A percentile compares a stretch with the other conserved stretches of the same genome.
Conservation (phyloP, 768 basidiomycete genomes). For the Multifurca ochricompacta region DNA sequence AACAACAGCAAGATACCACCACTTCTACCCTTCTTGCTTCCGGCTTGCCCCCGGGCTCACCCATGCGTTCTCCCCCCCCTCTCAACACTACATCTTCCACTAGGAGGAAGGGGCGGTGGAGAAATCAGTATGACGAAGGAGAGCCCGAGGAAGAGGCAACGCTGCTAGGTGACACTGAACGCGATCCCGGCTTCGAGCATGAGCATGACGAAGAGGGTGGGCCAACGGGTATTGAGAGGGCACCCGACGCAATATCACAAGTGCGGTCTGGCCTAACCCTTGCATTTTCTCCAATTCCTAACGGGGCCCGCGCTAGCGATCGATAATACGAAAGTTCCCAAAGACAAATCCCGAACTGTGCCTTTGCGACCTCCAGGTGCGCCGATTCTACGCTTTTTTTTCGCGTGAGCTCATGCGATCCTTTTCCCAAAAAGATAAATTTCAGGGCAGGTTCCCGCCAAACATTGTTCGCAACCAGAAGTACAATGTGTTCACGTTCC, state of each 20-base stretch:
- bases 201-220: conserved; percentile 34
- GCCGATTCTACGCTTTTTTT: background rate
- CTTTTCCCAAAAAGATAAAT: conserved; percentile 44
- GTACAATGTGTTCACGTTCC: conserved; percentile 94
- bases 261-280: conserved; percentile 15
- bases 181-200: conserved; percentile 31
- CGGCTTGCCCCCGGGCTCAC: conserved; percentile 5
- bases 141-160: conserved; percentile 17
- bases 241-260: conserved; percentile 20
- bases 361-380: conserved; percentile 69
- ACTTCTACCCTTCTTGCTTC: background rate
- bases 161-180: conserved; percentile 23
- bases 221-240: background rate
- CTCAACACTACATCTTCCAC: conserved; percentile 4
- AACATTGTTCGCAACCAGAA: conserved; percentile 97
- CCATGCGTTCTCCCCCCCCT: conserved; percentile 8
- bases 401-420: background rate
- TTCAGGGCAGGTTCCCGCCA: conserved; percentile 65
- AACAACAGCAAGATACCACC: background rate
- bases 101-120: conserved; percentile 14
- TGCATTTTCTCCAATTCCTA: background rate
- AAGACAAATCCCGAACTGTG: conserved; percentile 71
- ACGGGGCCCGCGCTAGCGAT: conserved; percentile 25
- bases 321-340: conserved; percentile 28
- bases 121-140: conserved; percentile 11